Percentiles rank a stretch among this genome's conserved stretches.
These are phyloP conservation scores for Aspergillus sojae DNA, from an alignment of 2,329 filamentous ascomycete species.

Conservation along the genomic window DNA sequence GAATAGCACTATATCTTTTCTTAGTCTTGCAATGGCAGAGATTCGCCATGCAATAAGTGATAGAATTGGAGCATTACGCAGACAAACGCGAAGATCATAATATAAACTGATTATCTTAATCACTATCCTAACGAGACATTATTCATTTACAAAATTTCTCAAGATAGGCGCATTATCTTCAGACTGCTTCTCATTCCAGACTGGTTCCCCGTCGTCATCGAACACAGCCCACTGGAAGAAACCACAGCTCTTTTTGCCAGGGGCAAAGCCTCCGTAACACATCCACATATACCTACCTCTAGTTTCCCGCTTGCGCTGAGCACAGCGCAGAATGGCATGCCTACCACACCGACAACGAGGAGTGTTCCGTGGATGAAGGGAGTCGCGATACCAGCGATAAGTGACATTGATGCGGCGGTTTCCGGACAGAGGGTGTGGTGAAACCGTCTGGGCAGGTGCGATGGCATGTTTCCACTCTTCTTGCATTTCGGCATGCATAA, in stretches of 20 bases:
- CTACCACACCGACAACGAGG: conserved; percentile 77
- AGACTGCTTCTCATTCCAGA: conserved; percentile 51
- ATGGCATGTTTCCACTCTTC: conserved; percentile 95
- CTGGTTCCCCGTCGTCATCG: conserved; percentile 80
- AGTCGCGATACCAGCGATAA: conserved; percentile 81
- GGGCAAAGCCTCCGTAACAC: conserved; percentile 69
- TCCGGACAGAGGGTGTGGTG: conserved; percentile 80
- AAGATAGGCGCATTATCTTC: conserved; percentile 26
- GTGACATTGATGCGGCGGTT: conserved; percentile 90
- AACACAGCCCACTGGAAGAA: conserved; percentile 89
- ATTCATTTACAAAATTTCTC: conserved; percentile 26
- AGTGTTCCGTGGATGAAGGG: conserved; percentile 74
- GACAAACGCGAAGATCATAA: not conserved
- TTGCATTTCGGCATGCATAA: conserved; percentile 99
- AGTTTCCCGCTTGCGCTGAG: conserved; percentile 75
- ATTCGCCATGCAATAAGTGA: not conserved
- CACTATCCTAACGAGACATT: not conserved
- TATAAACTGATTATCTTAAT: not conserved
- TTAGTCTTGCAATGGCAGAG: not conserved
- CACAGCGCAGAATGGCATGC: conserved; percentile 71
- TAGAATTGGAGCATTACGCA: not conserved
- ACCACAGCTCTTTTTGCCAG: conserved; percentile 60
- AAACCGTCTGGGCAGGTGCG: conserved; percentile 71
- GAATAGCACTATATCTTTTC: not conserved
- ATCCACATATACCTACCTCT: conserved; percentile 89